phyloP scores from a whole-genome alignment of 768 basidiomycete species.

The Suillus hirtellus region DNA sequence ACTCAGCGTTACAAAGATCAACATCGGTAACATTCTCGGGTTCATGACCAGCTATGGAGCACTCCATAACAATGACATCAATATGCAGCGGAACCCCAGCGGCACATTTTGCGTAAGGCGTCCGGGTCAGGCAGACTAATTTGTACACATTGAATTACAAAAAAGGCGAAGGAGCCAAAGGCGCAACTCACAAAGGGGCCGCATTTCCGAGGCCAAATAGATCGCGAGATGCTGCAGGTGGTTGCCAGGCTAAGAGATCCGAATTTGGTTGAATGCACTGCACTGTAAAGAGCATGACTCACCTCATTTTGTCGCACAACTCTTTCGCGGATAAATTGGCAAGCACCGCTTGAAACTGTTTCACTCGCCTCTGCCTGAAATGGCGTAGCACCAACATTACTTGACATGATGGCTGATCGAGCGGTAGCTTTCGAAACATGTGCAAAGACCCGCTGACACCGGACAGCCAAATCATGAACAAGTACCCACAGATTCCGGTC shows the following conservation, averaged over 20 bases:
- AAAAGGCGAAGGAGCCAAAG: slow-evolving; percentile 22
- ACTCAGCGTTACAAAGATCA: slow-evolving; percentile 66
- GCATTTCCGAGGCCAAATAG: slow-evolving; percentile 42
- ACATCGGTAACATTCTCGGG: slow-evolving; percentile 35
- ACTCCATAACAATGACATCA: slow-evolving; percentile 52
- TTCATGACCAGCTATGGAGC: slow-evolving; percentile 38
- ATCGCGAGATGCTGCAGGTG: slow-evolving; percentile 55
- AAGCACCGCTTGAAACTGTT: slow-evolving; percentile 30
- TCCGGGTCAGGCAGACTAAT: slow-evolving; percentile 58
- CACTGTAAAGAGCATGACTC: slow-evolving; percentile 28
- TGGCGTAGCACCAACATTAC: slow-evolving; percentile 30
- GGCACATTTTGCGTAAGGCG: slow-evolving; percentile 48
- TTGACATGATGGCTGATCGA: slow-evolving; percentile 53
- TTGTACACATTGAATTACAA: slow-evolving; percentile 35
- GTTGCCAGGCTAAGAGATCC: slow-evolving; percentile 39
- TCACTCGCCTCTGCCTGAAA: slow-evolving; percentile 35
- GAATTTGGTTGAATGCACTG: slow-evolving; percentile 29
- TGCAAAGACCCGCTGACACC: slow-evolving; percentile 62
- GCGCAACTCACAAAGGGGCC: slow-evolving; percentile 47
- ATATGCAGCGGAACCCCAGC: slow-evolving; percentile 42
- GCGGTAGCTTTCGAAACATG: slow-evolving; percentile 63
- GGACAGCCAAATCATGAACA: slow-evolving; percentile 57
- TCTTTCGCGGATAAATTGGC: slow-evolving; percentile 53
- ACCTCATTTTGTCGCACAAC: slow-evolving; percentile 55
- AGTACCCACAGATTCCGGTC: slow-evolving; percentile 71